These are phyloP conservation scores for Podospora tetraspora DNA, from an alignment of 495 filamentous ascomycete genomes.

Conservation along the genomic window DNA sequence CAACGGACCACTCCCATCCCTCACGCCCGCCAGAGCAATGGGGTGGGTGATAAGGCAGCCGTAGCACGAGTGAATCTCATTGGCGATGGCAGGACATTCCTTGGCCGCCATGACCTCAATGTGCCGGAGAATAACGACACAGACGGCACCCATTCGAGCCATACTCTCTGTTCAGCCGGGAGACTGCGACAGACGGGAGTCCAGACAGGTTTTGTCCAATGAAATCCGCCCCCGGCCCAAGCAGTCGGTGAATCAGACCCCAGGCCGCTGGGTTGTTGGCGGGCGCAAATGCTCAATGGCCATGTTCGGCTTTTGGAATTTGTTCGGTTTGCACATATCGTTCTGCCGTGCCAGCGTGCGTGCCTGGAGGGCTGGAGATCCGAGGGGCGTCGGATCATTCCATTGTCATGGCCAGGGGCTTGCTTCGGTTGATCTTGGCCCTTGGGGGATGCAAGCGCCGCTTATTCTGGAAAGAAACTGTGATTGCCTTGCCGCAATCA, in stretches of 20 bases:
- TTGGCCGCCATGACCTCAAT: not conserved
- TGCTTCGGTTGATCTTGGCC: not conserved
- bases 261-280: not conserved
- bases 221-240: not conserved
- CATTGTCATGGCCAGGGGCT: no score
- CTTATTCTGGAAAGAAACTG: no score
- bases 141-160: not conserved
- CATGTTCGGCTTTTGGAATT: not conserved
- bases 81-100: not conserved
- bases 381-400: no score
- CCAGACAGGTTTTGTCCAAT: not conserved
- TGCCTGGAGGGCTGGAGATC: no score
- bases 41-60: not conserved
- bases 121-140: not conserved
- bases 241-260: no score
- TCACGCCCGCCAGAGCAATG: not conserved
- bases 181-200: not conserved
- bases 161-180: not conserved
- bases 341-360: not conserved
- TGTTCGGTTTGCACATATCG: not conserved
- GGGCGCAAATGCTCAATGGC: not conserved
- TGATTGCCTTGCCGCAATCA: no score
- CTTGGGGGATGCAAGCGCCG: not conserved
- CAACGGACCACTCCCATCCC: not conserved
- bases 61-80: not conserved